A percentile compares a stretch with the other conserved stretches of the same genome.
phyloP scores from a whole-genome alignment of 495 filamentous ascomycete genomes.

The Aspergillus leporis region DNA sequence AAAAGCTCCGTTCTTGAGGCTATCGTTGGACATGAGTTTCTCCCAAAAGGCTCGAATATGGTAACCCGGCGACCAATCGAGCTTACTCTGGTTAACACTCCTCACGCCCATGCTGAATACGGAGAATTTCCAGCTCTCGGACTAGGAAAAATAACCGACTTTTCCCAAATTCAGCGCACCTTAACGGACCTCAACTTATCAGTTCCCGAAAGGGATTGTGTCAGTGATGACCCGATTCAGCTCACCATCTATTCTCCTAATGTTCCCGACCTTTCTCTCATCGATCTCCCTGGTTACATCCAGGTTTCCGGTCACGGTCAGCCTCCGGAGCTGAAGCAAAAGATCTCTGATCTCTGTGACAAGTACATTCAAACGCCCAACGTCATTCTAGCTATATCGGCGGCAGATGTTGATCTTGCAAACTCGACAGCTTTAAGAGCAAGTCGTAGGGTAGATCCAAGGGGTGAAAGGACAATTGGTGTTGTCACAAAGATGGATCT shows the following conservation, averaged over 20 bases:
- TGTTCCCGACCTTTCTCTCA: conserved; percentile 93
- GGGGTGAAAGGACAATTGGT: conserved; percentile 94
- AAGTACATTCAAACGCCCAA: conserved; percentile 98
- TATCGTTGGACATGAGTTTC: conserved; percentile 96
- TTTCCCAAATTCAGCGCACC: conserved; percentile 87
- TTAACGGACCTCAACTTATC: conserved; percentile 94
- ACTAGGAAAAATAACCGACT: conserved; percentile 88
- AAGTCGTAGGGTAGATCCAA: conserved; percentile 87
- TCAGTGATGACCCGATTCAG: conserved; percentile 95
- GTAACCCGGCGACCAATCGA: conserved; percentile 96
- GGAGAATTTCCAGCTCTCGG: conserved; percentile 95
- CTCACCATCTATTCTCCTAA: conserved; percentile 92
- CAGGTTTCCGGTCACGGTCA: conserved; percentile 91
- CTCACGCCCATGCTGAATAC: conserved; percentile 85
- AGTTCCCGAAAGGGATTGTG: conserved; percentile 85
- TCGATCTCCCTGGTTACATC: conserved; percentile 96
- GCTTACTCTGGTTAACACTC: conserved; percentile 93
- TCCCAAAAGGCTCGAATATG: conserved; percentile 98
- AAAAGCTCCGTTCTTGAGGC: conserved; percentile 98
- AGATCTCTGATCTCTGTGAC: conserved; percentile 95
- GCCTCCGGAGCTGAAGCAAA: conserved; percentile 87
- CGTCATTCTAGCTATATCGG: conserved; percentile 94
- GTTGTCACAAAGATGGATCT: conserved; percentile 99
- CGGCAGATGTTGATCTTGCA: conserved; percentile 93
- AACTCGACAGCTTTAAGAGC: conserved; percentile 93